phyloP scores from a whole-genome alignment of 176 grass and related monocot genomes.

The Luzula sylvatica region DNA sequence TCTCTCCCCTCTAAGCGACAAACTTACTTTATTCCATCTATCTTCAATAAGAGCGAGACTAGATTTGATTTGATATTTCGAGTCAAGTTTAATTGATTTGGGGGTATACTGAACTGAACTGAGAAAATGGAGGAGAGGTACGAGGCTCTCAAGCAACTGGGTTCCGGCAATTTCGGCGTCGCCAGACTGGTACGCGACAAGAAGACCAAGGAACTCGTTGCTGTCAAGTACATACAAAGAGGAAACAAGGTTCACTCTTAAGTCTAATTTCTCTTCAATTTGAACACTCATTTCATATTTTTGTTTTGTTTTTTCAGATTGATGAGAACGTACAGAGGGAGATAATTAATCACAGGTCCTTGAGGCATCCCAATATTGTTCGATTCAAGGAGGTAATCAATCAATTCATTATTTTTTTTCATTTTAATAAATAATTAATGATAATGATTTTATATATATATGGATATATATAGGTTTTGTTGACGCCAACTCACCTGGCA shows the following conservation, averaged over 20 bases:
- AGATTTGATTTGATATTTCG: too few species aligned
- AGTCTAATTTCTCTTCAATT: too few species aligned
- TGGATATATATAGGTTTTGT: slow-evolving; percentile 34
- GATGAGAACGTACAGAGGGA: slow-evolving; percentile 96
- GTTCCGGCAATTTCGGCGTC: slow-evolving; percentile 91
- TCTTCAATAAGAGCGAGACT: too few species aligned
- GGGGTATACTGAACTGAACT: too few species aligned
- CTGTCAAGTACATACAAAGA: slow-evolving; percentile 92
- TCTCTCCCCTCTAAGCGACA: too few species aligned
- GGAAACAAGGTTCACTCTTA: slow-evolving; percentile 69
- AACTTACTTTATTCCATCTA: too few species aligned
- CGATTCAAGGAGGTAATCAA: slow-evolving; percentile 86
- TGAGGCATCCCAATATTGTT: slow-evolving; percentile 83
- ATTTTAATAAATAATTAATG: background rate
- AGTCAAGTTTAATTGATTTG: too few species aligned
- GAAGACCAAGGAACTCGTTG: slow-evolving; percentile 71
- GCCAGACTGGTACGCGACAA: slow-evolving; percentile 84
- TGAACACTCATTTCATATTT: too few species aligned
- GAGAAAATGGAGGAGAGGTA: too few species aligned
- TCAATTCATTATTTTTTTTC: slow-evolving; percentile 1
- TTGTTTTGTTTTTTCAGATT: slow-evolving; percentile 39
- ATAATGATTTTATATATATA: background rate
- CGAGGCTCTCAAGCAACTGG: slow-evolving; percentile 88
- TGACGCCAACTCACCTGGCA: slow-evolving; percentile 77
- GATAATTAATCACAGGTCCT: slow-evolving; percentile 86